Evolutionary conservation across 2,329 filamentous ascomycete species (phyloP), one percentile per base, ranked within the genome.

Genomic region (Alternaria solani): DNA sequence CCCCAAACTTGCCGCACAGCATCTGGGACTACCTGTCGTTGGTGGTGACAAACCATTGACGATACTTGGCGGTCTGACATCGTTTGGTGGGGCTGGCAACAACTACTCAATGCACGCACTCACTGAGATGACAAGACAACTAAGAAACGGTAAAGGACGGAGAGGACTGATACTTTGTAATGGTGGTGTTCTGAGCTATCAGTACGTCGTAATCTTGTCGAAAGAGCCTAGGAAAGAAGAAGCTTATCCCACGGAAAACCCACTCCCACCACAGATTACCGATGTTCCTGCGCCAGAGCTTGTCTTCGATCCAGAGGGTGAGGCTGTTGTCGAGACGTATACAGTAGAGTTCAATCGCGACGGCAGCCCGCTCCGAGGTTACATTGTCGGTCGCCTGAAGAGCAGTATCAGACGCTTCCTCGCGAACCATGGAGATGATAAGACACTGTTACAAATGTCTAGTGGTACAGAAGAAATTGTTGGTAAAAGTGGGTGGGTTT

Each of bases 81-180:
- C 85, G 1, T 91, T 91, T 59, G 89, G 89, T 0, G 89, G 89
- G 0, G 89, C 89, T 6, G 89, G 89, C 0, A 91, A 91, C 63
- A 91, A 91, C 55, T 91, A 91, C 61, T 89, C 87, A 0, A 87
- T 90, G 84, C 88, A 91, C 77, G 87, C 77, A 25, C 55, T 79
- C 42, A 77, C 75, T 6, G 74, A 73, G 38, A 74, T 76, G 70
- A 69, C 69, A 80, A 80, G 85, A 79, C 12, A 83, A 56, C 72
- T 90, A 4, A 81, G 87, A 9, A 69, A 71, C 8, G 79, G 80
- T 0, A 80, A 78, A 25, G 80, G 79, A 1, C 79, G 74, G 3
- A 84, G 80, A 14, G 88, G 87, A 2, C 73, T 91, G 0, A 79
- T 91, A 4, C 81, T 91, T 14, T 88, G 88, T 2, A 91, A 91